A percentile compares a stretch with the other conserved stretches of the same genome.
Evolutionary conservation across 768 basidiomycete genomes (phyloP).

Genomic region (Neoboletus subvelutipes): DNA sequence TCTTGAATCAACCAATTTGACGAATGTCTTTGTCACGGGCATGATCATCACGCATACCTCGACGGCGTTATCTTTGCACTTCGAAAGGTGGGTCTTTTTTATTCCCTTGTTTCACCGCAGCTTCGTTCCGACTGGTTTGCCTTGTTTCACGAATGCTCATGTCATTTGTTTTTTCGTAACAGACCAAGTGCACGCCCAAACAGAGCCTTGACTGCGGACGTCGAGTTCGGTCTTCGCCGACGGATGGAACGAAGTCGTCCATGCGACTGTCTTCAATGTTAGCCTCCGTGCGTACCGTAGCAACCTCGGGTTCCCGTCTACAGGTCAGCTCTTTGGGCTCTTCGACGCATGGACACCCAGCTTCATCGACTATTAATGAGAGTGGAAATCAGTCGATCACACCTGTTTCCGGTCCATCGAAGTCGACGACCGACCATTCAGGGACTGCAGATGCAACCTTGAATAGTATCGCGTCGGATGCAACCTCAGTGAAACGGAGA

Average conservation of each 20-base stretch:
- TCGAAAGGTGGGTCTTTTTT: constrained; percentile 36
- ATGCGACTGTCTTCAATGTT: constrained; percentile 27
- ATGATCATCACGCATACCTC: constrained; percentile 50
- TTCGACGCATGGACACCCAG: background rate
- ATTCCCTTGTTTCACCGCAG: background rate
- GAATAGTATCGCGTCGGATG: constrained; percentile 1
- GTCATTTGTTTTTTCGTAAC: background rate
- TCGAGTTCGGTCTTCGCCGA: too few species aligned
- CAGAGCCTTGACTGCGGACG: too few species aligned
- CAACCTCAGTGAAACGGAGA: constrained; percentile 41
- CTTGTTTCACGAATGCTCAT: background rate
- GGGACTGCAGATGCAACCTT: background rate
- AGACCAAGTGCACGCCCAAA: constrained; percentile 33
- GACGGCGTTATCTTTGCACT: constrained; percentile 53
- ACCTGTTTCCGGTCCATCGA: background rate
- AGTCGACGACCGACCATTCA: background rate
- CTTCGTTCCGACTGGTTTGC: background rate
- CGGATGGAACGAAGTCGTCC: background rate
- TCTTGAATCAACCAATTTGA: constrained; percentile 46
- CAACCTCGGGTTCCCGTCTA: constrained; percentile 2
- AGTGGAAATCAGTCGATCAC: background rate
- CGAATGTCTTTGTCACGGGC: constrained; percentile 52
- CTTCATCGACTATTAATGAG: background rate
- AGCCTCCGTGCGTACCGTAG: constrained; percentile 13
- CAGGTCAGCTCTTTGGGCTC: background rate